Conservation (phyloP, 116 monocot species). For the Posidonia oceanica region DNA sequence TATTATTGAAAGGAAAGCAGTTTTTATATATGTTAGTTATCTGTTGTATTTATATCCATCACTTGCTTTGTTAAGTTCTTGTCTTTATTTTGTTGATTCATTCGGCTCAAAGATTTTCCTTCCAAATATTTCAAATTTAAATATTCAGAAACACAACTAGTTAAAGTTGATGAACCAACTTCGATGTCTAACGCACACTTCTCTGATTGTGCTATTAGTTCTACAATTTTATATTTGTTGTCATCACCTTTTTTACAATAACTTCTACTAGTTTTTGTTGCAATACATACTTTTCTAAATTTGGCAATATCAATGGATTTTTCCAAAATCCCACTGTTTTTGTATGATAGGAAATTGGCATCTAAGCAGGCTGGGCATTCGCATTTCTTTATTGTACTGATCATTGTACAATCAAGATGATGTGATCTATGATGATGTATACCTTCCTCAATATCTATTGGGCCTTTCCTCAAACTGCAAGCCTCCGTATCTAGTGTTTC, state of each 20-base stretch:
- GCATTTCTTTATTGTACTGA: constrained; percentile 7
- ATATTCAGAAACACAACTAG: background rate
- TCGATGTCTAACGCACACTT: background rate
- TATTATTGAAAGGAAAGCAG: no score
- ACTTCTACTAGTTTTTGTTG: background rate
- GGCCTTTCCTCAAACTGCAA: background rate
- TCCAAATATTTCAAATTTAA: background rate
- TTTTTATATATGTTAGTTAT: background rate
- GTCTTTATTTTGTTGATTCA: background rate
- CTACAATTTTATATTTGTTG: background rate
- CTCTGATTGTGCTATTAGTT: background rate
- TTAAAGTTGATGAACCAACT: background rate
- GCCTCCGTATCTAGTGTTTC: constrained; percentile 18
- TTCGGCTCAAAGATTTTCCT: background rate
- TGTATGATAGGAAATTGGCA: background rate
- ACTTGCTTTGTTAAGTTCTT: background rate
- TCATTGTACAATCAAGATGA: background rate
- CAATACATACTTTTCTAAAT: background rate
- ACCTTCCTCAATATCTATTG: background rate
- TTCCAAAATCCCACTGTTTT: background rate
- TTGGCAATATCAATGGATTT: background rate
- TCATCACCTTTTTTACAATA: background rate
- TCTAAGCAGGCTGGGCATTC: constrained; percentile 3
- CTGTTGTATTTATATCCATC: background rate
- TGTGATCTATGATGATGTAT: no score